Evolutionary conservation across 73 alveolate species (phyloP), one percentile per base, ranked within the genome.

Genomic region (Paramecium pentaurelia): DNA sequence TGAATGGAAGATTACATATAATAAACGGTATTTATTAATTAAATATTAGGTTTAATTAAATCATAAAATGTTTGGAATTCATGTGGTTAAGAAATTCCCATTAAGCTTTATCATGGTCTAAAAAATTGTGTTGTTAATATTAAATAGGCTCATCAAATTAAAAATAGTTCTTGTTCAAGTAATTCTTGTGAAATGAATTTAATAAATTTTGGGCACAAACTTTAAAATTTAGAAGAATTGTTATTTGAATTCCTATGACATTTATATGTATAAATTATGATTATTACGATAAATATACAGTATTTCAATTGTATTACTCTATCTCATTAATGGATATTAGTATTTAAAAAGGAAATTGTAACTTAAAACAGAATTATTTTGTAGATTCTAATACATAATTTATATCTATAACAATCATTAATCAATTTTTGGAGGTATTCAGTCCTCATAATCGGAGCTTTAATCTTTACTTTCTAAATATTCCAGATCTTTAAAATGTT

Each of bases 51-150:
- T 10, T 42, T 40, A 5, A 38, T 80, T 9, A 32, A 80, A 47
- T 80, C 91, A 40, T 20, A 80, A 27, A 80, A 80, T 80, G 36
- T 80, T 25, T 80, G 91, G 91, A 45, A 47, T 45, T 44, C 90
- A 11, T 68, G 94, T 22, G 47, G 12, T 59, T 71, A 14, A 32
- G 94, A 71, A 25, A 20, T 45, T 38, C 42, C 47, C 22, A 71
- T 59, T 37, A 71, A 28, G 60, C 70, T 89, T 59, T 71, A 22
- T 89, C 94, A 89, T 49, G 88, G 92, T 0, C 30, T 89, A 6
- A 89, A 71, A 47, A 71, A 89, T 14, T 89, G 94, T 71, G 90
- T 89, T 12, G 84, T 89, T 16, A 89, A 89, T 89, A 20, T 73
- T 3, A 37, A 73, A 28, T 28, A 73, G 36, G 87, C 87, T 36